phyloP scores from a whole-genome alignment of 2,329 filamentous ascomycete species.

The Epichloe hybrida region DNA sequence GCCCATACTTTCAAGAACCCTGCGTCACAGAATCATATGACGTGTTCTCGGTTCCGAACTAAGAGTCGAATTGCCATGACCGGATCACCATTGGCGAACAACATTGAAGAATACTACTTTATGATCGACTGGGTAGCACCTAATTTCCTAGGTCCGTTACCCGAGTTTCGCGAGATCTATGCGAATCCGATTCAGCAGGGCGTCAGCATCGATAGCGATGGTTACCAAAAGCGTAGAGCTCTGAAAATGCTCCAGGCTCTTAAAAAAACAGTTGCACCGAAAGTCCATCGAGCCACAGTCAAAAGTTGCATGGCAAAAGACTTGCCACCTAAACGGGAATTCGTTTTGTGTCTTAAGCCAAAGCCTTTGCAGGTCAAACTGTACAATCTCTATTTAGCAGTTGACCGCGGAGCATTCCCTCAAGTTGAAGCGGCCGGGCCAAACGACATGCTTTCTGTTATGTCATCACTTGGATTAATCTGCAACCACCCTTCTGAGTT shows the following conservation, averaged over 20 bases:
- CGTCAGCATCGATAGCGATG: conserved; percentile 49
- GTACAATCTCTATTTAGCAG: conserved; percentile 39
- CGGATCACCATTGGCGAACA: conserved; percentile 75
- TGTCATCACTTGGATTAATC: conserved; percentile 29
- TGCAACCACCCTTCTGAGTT: conserved; percentile 40
- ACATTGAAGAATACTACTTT: conserved; percentile 69
- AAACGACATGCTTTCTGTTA: conserved; percentile 20
- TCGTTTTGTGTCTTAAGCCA: conserved; percentile 61
- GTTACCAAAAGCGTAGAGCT: conserved; percentile 40
- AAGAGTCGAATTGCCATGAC: conserved; percentile 69
- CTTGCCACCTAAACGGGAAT: conserved; percentile 67
- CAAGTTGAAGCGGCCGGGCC: conserved; percentile 2
- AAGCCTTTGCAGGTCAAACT: conserved; percentile 49
- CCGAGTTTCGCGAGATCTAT: conserved; percentile 59
- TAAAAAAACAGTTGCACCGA: conserved; percentile 58
- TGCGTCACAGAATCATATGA: conserved; percentile 34
- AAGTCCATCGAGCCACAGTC: conserved; percentile 64
- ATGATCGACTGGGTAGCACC: conserved; percentile 83
- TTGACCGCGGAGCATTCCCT: conserved; percentile 3
- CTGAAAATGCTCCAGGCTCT: conserved; percentile 57
- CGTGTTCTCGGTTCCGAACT: conserved; percentile 48
- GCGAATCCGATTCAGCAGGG: conserved; percentile 61
- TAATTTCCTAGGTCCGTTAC: conserved; percentile 54
- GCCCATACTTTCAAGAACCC: conserved; percentile 68
- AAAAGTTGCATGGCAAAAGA: conserved; percentile 46